A percentile compares a stretch with the other conserved stretches of the same genome.
phyloP scores from a whole-genome alignment of 83 land plant species.

The Thuja plicata region DNA sequence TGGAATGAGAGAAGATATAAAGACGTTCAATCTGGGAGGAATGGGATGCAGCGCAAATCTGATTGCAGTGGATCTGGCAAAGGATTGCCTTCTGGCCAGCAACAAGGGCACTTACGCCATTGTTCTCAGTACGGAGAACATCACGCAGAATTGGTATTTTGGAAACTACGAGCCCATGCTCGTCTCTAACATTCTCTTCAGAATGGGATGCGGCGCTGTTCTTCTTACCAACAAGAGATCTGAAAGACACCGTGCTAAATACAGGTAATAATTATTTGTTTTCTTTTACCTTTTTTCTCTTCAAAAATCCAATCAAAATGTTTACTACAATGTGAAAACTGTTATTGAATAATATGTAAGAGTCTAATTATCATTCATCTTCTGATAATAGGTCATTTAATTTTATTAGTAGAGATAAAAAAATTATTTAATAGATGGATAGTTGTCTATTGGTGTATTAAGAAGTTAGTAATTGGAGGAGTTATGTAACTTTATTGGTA shows the following conservation, averaged over 20 bases:
- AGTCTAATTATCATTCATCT: too few relatives aligned
- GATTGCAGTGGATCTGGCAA: constrained; percentile 25
- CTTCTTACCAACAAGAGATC: constrained; percentile 25
- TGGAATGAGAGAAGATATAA: constrained; percentile 16
- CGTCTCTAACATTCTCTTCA: constrained; percentile 25
- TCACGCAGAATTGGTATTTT: constrained; percentile 22
- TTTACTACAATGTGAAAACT: too few relatives aligned
- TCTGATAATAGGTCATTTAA: too few relatives aligned
- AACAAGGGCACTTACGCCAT: constrained; percentile 19
- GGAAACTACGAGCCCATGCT: constrained; percentile 29
- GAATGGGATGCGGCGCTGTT: constrained; percentile 28
- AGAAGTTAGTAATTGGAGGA: too few relatives aligned
- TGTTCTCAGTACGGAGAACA: constrained; percentile 28
- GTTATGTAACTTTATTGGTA: too few relatives aligned
- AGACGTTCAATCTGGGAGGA: constrained; percentile 29
- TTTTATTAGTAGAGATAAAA: too few relatives aligned
- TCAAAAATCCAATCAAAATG: too few relatives aligned
- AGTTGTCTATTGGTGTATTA: too few relatives aligned
- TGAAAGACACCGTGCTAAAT: constrained; percentile 25
- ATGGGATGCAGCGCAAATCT: constrained; percentile 39
- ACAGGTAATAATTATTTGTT: neutral
- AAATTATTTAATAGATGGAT: too few relatives aligned
- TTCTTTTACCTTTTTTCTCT: too few relatives aligned
- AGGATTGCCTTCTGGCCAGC: constrained; percentile 15
- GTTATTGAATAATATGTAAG: too few relatives aligned